Base-by-base conservation (phyloP, 257 asterid genomes). In the Sherardia arvensis region DNA sequence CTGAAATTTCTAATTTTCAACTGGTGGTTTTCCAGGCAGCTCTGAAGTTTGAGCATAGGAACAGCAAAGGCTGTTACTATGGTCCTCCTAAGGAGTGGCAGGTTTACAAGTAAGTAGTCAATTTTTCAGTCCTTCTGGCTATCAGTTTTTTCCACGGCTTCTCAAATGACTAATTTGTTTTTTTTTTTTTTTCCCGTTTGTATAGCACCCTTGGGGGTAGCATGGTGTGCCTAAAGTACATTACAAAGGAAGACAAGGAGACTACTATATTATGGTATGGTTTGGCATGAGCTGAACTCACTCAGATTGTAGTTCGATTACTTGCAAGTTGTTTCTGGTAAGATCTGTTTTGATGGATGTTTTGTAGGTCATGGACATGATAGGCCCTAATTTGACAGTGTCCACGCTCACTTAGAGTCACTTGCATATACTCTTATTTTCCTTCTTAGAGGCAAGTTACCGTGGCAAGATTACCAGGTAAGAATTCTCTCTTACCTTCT, bases 381-480 rank as follows among this genome's bases (percentile, higher is more conserved):
- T 80, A 58, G 85, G 85, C 5, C 85, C 85, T 27, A 80, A 82
- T 75, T 69, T 80, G 61, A n/a, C n/a, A 79, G 84, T 68, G 78
- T 69, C 6, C 82, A 79, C 57, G 84, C 84, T 65, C 84, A 79
- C 76, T 66, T 79, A 38, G 84, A 79, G 58, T 79, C 84, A 7
- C 80, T 79, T 66, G 84, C 84, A 30, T 79, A 79, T 57, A 79
- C 84, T 2, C 80, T 79, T 32, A 57, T 79, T 38, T 79, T 79
- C 69, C 81, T 79, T 70, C 81, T 73, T 60, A 70, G 74, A 61
- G 84, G 84, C 62, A 68, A 81, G 78, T 51, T 79, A 34, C 84
- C 84, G 7, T 79, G 84, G 81, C 84, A 79, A 71, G 84, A 81
- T 21, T 79, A 67, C 74, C 84, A 79, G 77, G 84, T 76, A 55